Evolutionary conservation across 495 filamentous ascomycete genomes (phyloP).

Genomic region (Aspergillus bertholletiae): DNA sequence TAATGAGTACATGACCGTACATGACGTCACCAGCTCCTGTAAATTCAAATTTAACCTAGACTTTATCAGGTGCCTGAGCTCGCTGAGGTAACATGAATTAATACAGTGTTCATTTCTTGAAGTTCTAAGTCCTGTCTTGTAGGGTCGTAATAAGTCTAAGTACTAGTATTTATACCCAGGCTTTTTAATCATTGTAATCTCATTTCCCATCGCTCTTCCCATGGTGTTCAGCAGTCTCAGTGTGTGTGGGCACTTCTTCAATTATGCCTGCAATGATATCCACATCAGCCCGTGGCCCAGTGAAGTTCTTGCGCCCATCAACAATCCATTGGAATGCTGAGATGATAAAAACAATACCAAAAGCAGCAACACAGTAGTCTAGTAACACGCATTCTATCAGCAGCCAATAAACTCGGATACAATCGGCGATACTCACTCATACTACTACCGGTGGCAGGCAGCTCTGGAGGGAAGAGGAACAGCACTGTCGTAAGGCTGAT

Average conservation of each 20-base stretch:
- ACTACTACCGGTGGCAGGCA: constrained; percentile 63
- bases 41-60: no score
- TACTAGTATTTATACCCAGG: background rate
- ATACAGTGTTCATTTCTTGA: background rate
- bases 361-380: constrained; percentile 70
- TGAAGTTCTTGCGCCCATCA: constrained; percentile 71
- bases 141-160: background rate
- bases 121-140: background rate
- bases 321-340: constrained; percentile 65
- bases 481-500: constrained; percentile 67
- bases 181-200: background rate
- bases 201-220: background rate
- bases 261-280: constrained; percentile 32
- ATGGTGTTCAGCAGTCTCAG: constrained; percentile 2
- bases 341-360: constrained; percentile 64
- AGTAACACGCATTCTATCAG: constrained; percentile 4
- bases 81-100: no score
- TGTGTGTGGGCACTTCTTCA: constrained; percentile 11
- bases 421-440: constrained; percentile 56
- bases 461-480: constrained; percentile 69
- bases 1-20: background rate
- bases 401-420: background rate
- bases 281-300: constrained; percentile 54
- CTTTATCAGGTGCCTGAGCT: no score
- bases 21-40: no score